These are phyloP conservation scores for Balamuthia mandrillaris DNA, from an alignment of 208 protist species.

Conservation along the genomic window DNA sequence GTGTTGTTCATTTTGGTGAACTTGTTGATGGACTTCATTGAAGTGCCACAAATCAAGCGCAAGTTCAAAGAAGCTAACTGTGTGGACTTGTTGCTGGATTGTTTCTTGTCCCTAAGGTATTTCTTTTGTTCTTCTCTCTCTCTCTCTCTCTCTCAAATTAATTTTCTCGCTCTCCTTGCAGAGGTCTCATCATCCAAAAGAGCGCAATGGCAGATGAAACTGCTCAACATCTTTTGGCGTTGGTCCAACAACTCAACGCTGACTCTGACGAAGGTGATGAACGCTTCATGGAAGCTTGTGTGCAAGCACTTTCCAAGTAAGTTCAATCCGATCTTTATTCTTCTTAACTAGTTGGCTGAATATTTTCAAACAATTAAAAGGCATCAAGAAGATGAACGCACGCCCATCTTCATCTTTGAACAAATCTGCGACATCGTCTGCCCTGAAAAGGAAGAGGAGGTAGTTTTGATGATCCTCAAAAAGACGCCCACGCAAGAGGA, in stretches of 20 bases:
- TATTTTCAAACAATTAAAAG: no score
- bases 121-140: no score
- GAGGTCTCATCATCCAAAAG: slow-evolving; percentile 66
- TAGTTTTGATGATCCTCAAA: slow-evolving; percentile 62
- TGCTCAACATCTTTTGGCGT: slow-evolving; percentile 22
- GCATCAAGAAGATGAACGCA: slow-evolving; percentile 35
- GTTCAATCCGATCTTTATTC: no score
- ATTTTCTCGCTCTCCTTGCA: no score
- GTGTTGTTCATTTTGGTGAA: slow-evolving; percentile 51
- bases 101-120: no score
- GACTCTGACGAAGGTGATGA: slow-evolving; percentile 53
- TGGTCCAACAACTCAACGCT: slow-evolving; percentile 55
- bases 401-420: slow-evolving; percentile 74
- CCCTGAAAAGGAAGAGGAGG: slow-evolving; percentile 59
- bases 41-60: background rate
- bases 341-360: no score
- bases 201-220: slow-evolving; percentile 68
- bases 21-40: slow-evolving; percentile 58
- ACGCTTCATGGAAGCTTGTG: slow-evolving; percentile 67
- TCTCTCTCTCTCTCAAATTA: no score
- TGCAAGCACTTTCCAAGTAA: slow-evolving; percentile 54
- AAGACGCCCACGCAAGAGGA: slow-evolving; percentile 79
- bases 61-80: slow-evolving; percentile 49
- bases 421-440: slow-evolving; percentile 70
- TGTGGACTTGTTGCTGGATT: slow-evolving; percentile 51